A percentile compares a stretch with the other conserved stretches of the same genome.
Evolutionary conservation across 139 green algal genomes (phyloP).

Genomic region (Tetratostichococcus sp.): DNA sequence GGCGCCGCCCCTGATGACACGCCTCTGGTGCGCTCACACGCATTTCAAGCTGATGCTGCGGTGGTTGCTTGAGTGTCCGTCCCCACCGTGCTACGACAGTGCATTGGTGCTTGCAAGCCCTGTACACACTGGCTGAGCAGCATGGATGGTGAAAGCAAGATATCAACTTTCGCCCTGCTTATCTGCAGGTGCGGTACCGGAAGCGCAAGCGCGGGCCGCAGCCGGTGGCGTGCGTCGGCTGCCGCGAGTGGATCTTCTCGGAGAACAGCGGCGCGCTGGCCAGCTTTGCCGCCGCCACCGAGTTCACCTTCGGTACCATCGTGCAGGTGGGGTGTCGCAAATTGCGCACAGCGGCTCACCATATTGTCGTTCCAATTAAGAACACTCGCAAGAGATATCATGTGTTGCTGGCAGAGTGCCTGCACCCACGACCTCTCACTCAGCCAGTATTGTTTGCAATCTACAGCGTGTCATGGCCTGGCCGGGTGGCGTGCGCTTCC

Average conservation of each 20-base stretch:
- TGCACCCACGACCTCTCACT: too few relatives aligned
- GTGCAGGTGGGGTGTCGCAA: conserved; percentile 29
- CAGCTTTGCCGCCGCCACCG: conserved; percentile 62
- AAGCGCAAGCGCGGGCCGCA: not conserved
- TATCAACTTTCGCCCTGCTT: too few relatives aligned
- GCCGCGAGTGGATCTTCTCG: conserved; percentile 66
- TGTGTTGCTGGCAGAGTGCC: too few relatives aligned
- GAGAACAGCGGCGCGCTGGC: conserved; percentile 59
- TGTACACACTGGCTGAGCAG: too few relatives aligned
- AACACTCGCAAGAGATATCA: too few relatives aligned
- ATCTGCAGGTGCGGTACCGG: not conserved
- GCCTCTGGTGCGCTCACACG: not conserved
- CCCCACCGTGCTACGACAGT: too few relatives aligned
- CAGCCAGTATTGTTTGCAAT: too few relatives aligned
- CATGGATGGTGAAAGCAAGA: too few relatives aligned
- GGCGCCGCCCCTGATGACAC: not conserved
- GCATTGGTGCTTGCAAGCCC: too few relatives aligned
- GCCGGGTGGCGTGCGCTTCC: conserved; percentile 68
- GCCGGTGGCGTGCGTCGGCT: conserved; percentile 55
- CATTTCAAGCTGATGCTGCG: not conserved
- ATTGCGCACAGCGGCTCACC: too few relatives aligned
- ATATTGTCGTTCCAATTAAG: too few relatives aligned
- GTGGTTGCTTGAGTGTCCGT: too few relatives aligned
- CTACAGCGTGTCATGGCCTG: conserved; percentile 67
- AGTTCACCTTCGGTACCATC: conserved; percentile 80